Evolutionary conservation across 768 basidiomycete genomes (phyloP).

Genomic region (Cubamyces sp.): DNA sequence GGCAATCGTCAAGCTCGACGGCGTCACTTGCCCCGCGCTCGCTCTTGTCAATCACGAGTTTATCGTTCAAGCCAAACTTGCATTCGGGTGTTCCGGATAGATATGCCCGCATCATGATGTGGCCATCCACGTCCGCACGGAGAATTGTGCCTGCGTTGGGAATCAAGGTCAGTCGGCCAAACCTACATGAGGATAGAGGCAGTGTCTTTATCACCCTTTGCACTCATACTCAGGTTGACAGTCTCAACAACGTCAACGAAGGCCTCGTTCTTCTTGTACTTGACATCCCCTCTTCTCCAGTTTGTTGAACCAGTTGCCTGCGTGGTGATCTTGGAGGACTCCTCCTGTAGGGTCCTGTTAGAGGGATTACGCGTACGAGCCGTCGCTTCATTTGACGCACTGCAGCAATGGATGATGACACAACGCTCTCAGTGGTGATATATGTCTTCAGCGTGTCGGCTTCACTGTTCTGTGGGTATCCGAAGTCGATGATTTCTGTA

Average conservation of each 20-base stretch:
- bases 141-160: constrained; percentile 70
- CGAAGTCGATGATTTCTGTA: constrained; percentile 96
- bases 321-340: constrained; percentile 94
- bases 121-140: constrained; percentile 97
- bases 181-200: constrained; percentile 16
- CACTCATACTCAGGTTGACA: constrained; percentile 96
- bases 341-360: constrained; percentile 61
- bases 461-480: constrained; percentile 99
- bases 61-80: constrained; percentile 98
- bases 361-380: not conserved
- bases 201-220: constrained; percentile 64
- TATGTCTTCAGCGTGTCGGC: constrained; percentile 97
- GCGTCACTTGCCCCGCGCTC: constrained; percentile 63
- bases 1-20: constrained; percentile 97
- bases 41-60: constrained; percentile 93
- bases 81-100: constrained; percentile 97
- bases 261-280: constrained; percentile 99
- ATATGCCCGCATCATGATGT: constrained; percentile 98
- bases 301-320: constrained; percentile 97
- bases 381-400: constrained; percentile 46
- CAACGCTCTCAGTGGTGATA: constrained; percentile 96
- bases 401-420: constrained; percentile 81
- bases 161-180: not conserved
- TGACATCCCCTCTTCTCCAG: constrained; percentile 95
- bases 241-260: constrained; percentile 99